A percentile compares a stretch with the other conserved stretches of the same genome.
Conservation (phyloP, 1,284 basidiomycete species). For the Quambalaria eucalypti region DNA sequence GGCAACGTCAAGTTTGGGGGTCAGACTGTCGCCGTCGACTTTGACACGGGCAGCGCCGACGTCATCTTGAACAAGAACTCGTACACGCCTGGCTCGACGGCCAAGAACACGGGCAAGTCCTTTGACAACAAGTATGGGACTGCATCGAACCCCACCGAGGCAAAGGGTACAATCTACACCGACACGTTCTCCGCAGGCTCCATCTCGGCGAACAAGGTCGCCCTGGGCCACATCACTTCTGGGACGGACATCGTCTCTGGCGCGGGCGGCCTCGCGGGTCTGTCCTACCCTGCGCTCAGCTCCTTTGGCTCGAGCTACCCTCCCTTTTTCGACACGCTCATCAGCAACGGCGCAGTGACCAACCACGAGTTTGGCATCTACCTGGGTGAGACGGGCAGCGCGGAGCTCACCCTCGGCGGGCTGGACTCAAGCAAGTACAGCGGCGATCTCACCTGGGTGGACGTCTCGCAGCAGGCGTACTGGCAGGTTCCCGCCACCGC, state of each 20-base stretch:
- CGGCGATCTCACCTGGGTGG: background rate
- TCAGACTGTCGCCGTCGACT: slow-evolving; percentile 31
- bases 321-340: slow-evolving; percentile 28
- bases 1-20: slow-evolving; percentile 34
- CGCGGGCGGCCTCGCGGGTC: slow-evolving; percentile 17
- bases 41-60: slow-evolving; percentile 41
- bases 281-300: slow-evolving; percentile 36
- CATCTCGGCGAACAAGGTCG: slow-evolving; percentile 38
- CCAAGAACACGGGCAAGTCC: slow-evolving; percentile 27
- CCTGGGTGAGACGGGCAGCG: slow-evolving; percentile 34
- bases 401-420: slow-evolving; percentile 53
- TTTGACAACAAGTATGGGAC: slow-evolving; percentile 54
- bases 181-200: slow-evolving; percentile 52
- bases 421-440: slow-evolving; percentile 13
- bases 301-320: slow-evolving; percentile 7
- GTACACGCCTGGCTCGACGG: slow-evolving; percentile 26
- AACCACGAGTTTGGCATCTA: slow-evolving; percentile 55
- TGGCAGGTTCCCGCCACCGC: slow-evolving; percentile 38
- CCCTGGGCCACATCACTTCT: slow-evolving; percentile 36
- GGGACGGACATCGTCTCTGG: background rate
- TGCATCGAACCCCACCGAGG: slow-evolving; percentile 52
- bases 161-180: slow-evolving; percentile 53
- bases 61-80: slow-evolving; percentile 32
- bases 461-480: slow-evolving; percentile 33
- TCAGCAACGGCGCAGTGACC: slow-evolving; percentile 10